Evolutionary conservation across 805 yeast species (phyloP).

Genomic region (Komagataella phaffii): DNA sequence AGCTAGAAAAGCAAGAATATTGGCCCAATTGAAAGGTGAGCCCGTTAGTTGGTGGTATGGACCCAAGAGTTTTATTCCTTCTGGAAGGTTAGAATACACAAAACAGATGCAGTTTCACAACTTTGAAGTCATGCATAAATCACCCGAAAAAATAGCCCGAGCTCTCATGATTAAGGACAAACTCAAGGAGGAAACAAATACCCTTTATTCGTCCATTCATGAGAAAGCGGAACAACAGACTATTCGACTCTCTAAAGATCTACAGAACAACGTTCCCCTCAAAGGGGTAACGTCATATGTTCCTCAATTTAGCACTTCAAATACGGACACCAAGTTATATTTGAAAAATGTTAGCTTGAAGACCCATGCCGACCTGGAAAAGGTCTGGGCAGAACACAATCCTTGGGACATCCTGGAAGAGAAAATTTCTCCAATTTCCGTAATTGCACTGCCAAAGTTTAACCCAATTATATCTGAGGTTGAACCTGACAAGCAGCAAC

Average conservation of each 20-base stretch:
- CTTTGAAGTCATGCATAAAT: not conserved
- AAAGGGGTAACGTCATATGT: not conserved
- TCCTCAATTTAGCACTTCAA: not conserved
- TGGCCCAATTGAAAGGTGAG: constrained; percentile 24
- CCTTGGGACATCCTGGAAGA: not conserved
- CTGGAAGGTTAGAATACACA: not conserved
- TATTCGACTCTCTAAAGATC: not conserved
- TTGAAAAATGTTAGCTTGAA: not conserved
- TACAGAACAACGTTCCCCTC: not conserved
- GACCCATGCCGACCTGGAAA: not conserved
- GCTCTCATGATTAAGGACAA: not conserved
- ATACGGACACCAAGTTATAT: not conserved
- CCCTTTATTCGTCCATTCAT: not conserved
- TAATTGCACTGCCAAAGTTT: not conserved
- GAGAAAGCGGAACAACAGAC: not conserved
- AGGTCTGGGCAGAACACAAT: not conserved
- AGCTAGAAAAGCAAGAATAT: constrained; percentile 20
- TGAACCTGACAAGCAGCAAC: not conserved
- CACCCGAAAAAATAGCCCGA: not conserved
- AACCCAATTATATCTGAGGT: not conserved
- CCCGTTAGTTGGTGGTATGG: constrained; percentile 36
- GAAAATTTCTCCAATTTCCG: not conserved
- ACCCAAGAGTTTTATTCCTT: constrained; percentile 29
- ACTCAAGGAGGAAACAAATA: not conserved
- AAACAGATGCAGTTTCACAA: not conserved